Base-by-base conservation (phyloP, 2,329 filamentous ascomycete genomes). In the Xylariales sp. region DNA sequence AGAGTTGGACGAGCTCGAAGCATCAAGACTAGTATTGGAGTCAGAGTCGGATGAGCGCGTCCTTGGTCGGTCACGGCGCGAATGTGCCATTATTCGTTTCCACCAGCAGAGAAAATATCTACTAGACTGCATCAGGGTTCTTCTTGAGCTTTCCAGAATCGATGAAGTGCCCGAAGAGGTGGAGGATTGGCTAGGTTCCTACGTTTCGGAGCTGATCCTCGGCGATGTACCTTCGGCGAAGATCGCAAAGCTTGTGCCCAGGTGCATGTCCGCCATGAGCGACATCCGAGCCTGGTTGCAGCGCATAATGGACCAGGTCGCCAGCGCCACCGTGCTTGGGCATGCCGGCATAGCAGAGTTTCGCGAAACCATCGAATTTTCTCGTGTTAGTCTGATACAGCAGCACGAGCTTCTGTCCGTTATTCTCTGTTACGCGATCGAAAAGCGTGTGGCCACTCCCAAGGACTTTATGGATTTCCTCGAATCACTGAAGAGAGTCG, bases 381-480 rank as follows among this genome's bases (percentile, higher is more conserved):
- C 95, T 52, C 80, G 84, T 30, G 69, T 78, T 48, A 94, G 88
- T 53, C 72, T 98, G 36, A 79, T 84, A 16, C 83, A 88, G 53
- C 91, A 98, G 60, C 94, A 98, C 56, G 91, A 98, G 57, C 79
- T 85, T 13, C 69, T 99, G 13, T 83, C 84, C 11, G 76, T 88
- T n/a, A 85, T 95, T 37, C 66, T 94, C 36, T 82, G 81, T 44
- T 81, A 85, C 43, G 76, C 93, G 38, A 77, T 95, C 44, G 88
- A 90, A 51, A 83, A 80, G 47, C 78, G 81, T 38, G 83, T 85
- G 50, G 83, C 82, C 3, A 77, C 75, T 30, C 65, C 78, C 5
- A 70, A 80, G 24, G 88, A 96, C 55, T 90, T 95, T 50, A 73
- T 80, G 29, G 67, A 77, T 5, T 77, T 97, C 28, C 62, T 96